Evolutionary conservation across 106 monocot species (phyloP), one percentile per base, ranked within the genome.

Genomic region (Vanilla planifolia): DNA sequence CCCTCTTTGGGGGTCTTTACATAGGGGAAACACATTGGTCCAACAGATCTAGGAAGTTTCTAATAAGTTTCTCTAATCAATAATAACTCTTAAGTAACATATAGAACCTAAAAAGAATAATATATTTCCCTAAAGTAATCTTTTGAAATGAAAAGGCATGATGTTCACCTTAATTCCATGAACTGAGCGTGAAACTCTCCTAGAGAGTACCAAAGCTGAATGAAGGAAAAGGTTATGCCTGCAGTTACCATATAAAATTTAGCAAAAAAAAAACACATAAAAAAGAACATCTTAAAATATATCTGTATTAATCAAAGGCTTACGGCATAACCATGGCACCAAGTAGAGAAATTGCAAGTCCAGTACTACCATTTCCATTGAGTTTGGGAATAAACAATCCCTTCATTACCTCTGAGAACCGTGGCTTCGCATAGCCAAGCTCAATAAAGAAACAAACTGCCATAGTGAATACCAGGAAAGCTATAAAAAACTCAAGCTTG

Each of bases 251-350:
- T 6, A 66, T 21, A 15, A 32, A 22, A 65, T 16, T 60, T 44
- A 9, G 50, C 60, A 6, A 27, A 20, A 23, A 11, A 45, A 20
- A 35, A 23, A 33, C 11, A 21, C 42, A 33, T 23, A 5, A 52
- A 40, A 60, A 45, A 53, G 33, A 23, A 55, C 51, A 3, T 46
- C 50, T 21, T 34, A 63, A 39, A 59, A 46, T 50, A 72, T 6
- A 20, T 20, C 6, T 32, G 40, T n/a, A n/a, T 28, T 34, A 59
- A 13, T 26, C 55, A 55, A 39, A 77, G 61, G 55, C 94, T 70
- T 83, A 95, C 89, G 94, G 94, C 94, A 95, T 95, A 77, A 95
- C 94, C 94, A 95, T 89, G 29, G 94, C 94, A 62, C 94, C 94
- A 68, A 95, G 86, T 23, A 95, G 72, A 19, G 94, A 89, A 24